Evolutionary conservation across 2,329 filamentous ascomycete genomes (phyloP).

Genomic region (Fusarium papillatum): DNA sequence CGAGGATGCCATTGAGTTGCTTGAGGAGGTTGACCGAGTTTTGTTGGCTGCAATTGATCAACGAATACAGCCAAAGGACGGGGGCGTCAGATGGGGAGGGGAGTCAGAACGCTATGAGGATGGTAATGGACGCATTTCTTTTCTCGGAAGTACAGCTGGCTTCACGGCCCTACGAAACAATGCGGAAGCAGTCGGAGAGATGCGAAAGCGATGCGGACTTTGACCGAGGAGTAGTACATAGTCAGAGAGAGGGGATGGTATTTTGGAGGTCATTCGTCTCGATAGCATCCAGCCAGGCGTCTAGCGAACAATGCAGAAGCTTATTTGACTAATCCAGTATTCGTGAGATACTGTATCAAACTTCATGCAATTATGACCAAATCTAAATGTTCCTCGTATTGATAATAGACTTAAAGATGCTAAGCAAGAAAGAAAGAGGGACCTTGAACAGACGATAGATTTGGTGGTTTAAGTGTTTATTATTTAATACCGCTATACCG

Average conservation of each 20-base stretch:
- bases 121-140: background rate
- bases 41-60: background rate
- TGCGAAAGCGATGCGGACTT: background rate
- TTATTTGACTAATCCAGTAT: too few relatives aligned
- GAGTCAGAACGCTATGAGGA: background rate
- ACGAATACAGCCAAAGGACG: background rate
- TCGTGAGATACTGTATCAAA: background rate
- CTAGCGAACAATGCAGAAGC: too few relatives aligned
- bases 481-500: background rate
- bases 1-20: constrained; percentile 6
- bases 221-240: background rate
- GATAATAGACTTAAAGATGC: background rate
- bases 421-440: too few relatives aligned
- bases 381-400: background rate
- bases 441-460: background rate
- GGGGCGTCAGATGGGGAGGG: background rate
- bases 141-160: background rate
- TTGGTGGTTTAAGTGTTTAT: background rate
- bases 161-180: background rate
- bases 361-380: background rate
- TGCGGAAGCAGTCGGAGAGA: background rate
- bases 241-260: background rate
- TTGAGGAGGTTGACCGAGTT: constrained; percentile 1
- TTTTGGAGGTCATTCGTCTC: background rate
- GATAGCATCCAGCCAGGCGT: too few relatives aligned